Percentiles rank a stretch among this genome's conserved stretches.
Evolutionary conservation across 2,329 filamentous ascomycete genomes (phyloP).

Genomic region (Blumeriella jaapii): DNA sequence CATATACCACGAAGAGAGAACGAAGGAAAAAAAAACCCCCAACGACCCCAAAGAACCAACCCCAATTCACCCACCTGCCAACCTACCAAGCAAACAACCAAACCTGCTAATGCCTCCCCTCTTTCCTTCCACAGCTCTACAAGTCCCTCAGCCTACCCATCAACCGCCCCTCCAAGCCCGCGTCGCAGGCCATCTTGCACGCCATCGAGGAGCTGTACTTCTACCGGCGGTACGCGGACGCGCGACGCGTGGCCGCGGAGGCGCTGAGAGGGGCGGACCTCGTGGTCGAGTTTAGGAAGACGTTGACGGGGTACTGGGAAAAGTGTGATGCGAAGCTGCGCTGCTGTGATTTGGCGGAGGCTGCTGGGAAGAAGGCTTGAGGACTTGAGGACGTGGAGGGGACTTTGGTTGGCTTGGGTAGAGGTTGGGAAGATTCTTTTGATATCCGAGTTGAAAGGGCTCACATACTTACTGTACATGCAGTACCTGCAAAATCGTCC

Average conservation of each 20-base stretch:
- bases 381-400: too few species aligned
- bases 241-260: constrained; percentile 10
- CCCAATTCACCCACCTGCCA: too few species aligned
- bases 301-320: constrained; percentile 17
- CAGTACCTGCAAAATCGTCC: too few species aligned
- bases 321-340: constrained; percentile 12
- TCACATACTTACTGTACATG: too few species aligned
- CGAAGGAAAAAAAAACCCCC: too few species aligned
- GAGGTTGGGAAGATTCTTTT: too few species aligned
- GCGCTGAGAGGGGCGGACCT: constrained; percentile 17
- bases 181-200: constrained; percentile 24
- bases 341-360: neutral
- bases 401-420: too few species aligned
- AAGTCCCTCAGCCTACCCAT: constrained; percentile 20
- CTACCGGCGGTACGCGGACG: constrained; percentile 22
- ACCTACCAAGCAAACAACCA: too few species aligned
- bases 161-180: constrained; percentile 22
- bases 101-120: too few species aligned
- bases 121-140: constrained; percentile 20
- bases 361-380: neutral
- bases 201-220: constrained; percentile 28
- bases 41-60: too few species aligned
- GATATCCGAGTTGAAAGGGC: too few species aligned
- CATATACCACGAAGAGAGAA: too few species aligned
- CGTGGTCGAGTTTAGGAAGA: constrained; percentile 16